Percentiles rank a stretch among this genome's conserved stretches.
Evolutionary conservation across 2,329 filamentous ascomycete species (phyloP).

Genomic region (Fusarium sambucinum): DNA sequence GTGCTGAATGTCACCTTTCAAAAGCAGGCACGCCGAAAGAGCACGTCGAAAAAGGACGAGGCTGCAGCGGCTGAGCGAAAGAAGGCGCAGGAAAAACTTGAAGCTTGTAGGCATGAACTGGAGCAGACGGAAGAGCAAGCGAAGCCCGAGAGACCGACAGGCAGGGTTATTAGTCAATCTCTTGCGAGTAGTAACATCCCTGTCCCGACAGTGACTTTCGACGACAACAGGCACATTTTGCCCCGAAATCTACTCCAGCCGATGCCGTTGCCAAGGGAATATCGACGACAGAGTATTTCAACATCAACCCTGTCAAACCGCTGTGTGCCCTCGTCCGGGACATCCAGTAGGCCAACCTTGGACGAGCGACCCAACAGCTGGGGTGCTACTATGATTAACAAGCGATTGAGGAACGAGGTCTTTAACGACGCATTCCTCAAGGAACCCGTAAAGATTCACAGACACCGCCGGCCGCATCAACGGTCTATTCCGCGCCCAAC

Average conservation of each 20-base stretch:
- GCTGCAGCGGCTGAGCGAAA: conserved; percentile 53
- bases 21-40: conserved; percentile 78
- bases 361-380: conserved; percentile 75
- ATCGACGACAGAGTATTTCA: conserved; percentile 53
- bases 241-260: conserved; percentile 84
- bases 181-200: conserved; percentile 73
- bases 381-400: conserved; percentile 94
- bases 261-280: conserved; percentile 55
- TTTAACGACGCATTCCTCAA: conserved; percentile 92
- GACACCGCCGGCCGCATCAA: conserved; percentile 78
- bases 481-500: conserved; percentile 70
- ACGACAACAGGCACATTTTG: conserved; percentile 94
- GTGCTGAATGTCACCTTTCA: conserved; percentile 97
- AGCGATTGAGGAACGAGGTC: conserved; percentile 87
- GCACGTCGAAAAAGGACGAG: conserved; percentile 65
- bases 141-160: conserved; percentile 34
- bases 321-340: conserved; percentile 13
- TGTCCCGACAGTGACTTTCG: conserved; percentile 90
- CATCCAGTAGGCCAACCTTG: conserved; percentile 54
- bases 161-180: conserved; percentile 76
- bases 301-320: conserved; percentile 43
- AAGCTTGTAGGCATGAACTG: conserved; percentile 35
- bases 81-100: conserved; percentile 50
- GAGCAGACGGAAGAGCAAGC: conserved; percentile 32
- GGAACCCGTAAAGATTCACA: conserved; percentile 83